Evolutionary conservation across 2,329 filamentous ascomycete genomes (phyloP).

Genomic region (Aureobasidium melanogenum): DNA sequence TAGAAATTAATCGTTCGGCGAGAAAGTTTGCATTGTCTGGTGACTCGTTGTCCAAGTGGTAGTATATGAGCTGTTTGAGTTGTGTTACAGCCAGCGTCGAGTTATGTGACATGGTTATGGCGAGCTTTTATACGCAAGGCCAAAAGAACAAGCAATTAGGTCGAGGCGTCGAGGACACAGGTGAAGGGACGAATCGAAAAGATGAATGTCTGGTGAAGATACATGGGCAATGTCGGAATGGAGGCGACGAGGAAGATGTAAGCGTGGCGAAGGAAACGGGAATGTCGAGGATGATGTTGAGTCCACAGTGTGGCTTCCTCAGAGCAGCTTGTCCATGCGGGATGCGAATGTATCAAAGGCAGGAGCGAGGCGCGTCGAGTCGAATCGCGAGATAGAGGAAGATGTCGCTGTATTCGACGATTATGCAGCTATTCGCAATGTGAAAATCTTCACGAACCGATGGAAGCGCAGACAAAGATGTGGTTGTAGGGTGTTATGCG

Average conservation of each 20-base stretch:
- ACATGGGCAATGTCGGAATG: neutral
- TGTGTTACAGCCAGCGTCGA: constrained; percentile 49
- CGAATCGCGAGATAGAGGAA: neutral
- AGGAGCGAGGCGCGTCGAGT: neutral
- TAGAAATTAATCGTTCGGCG: constrained; percentile 73
- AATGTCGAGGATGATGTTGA: neutral
- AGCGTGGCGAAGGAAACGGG: neutral
- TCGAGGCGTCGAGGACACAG: neutral
- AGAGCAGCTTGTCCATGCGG: constrained; percentile 5
- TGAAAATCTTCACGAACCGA: neutral
- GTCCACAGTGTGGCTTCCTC: neutral
- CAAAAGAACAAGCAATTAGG: neutral
- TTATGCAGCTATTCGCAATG: neutral
- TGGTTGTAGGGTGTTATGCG: neutral
- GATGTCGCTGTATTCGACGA: neutral
- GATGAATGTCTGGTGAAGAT: constrained; percentile 9
- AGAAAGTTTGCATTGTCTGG: constrained; percentile 90
- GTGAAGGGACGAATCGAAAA: neutral
- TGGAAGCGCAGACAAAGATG: neutral
- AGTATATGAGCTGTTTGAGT: constrained; percentile 58
- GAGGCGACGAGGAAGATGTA: neutral
- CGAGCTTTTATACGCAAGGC: neutral
- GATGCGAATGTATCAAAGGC: neutral
- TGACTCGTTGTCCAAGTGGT: constrained; percentile 80
- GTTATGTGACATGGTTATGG: constrained; percentile 42